phyloP scores from a whole-genome alignment of 2,329 filamentous ascomycete species.

The Seiridium cupressi region DNA sequence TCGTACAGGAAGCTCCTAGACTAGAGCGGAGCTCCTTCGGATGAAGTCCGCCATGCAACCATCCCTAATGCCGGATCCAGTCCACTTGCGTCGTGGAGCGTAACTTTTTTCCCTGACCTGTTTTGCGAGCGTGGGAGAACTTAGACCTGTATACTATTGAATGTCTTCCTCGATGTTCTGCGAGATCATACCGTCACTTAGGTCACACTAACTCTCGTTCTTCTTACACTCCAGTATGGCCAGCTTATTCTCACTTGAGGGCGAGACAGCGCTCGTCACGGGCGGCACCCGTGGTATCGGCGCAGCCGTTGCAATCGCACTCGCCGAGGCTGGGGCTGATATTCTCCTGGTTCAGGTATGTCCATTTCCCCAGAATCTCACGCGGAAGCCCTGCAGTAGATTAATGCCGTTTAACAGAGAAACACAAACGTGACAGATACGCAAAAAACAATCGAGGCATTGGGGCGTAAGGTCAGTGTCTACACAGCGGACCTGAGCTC shows the following conservation, averaged over 20 bases:
- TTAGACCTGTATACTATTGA: too few species aligned
- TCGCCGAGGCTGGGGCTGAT: slow-evolving; percentile 59
- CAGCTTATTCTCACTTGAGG: slow-evolving; percentile 50
- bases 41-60: neutral
- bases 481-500: slow-evolving; percentile 6
- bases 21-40: neutral
- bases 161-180: too few species aligned
- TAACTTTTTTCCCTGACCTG: neutral
- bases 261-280: slow-evolving; percentile 56
- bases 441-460: slow-evolving; percentile 4
- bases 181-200: neutral
- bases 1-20: too few species aligned
- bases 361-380: neutral
- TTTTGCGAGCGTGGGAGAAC: neutral
- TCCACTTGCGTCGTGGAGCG: neutral
- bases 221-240: neutral
- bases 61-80: slow-evolving; percentile 1
- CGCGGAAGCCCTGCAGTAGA: neutral
- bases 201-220: neutral
- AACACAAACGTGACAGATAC: slow-evolving; percentile 5
- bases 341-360: slow-evolving; percentile 48
- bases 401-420: neutral
- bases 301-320: slow-evolving; percentile 53
- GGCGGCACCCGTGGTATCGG: slow-evolving; percentile 59
- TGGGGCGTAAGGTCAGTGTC: slow-evolving; percentile 6